phyloP scores from a whole-genome alignment of 1,139 yeast species.

The Nakaseomyces glabratus region DNA sequence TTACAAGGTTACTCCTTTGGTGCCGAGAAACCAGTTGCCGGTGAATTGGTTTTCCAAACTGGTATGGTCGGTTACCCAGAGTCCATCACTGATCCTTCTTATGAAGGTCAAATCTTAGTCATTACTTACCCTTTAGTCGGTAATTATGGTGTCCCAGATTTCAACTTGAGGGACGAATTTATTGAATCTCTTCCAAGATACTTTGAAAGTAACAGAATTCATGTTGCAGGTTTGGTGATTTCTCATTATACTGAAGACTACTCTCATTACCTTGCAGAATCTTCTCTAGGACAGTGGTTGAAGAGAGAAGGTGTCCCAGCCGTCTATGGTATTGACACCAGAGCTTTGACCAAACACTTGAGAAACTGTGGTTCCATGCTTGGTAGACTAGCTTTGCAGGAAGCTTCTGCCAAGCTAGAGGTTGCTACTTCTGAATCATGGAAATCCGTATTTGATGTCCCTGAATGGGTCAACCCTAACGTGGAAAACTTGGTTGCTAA shows the following conservation, averaged over 20 bases:
- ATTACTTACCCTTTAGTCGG: conserved; percentile 96
- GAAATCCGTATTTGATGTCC: conserved; percentile 57
- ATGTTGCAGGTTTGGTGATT: conserved; percentile 93
- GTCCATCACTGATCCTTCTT: conserved; percentile 96
- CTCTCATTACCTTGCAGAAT: conserved; percentile 86
- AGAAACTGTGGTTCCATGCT: conserved; percentile 89
- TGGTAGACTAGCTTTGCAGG: conserved; percentile 70
- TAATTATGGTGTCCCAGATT: conserved; percentile 98
- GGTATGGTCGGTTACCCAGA: conserved; percentile 99
- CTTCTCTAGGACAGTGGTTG: conserved; percentile 91
- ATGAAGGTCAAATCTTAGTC: conserved; percentile 94
- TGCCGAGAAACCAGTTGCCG: conserved; percentile 78
- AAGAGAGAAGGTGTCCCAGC: conserved; percentile 90
- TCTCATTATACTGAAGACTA: conserved; percentile 95
- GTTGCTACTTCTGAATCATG: conserved; percentile 42
- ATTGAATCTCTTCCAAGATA: conserved; percentile 76
- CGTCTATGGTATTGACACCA: conserved; percentile 94
- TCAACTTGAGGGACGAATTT: conserved; percentile 63
- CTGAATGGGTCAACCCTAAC: conserved; percentile 93
- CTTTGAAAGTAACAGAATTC: conserved; percentile 86
- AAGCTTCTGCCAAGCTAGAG: conserved; percentile 35
- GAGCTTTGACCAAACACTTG: conserved; percentile 86
- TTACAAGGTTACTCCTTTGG: conserved; percentile 98
- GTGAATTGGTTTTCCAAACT: conserved; percentile 98
- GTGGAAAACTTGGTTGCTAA: conserved; percentile 81